Base-by-base conservation (phyloP, 164 flowering plant species). In the Vitis rotundifolia region DNA sequence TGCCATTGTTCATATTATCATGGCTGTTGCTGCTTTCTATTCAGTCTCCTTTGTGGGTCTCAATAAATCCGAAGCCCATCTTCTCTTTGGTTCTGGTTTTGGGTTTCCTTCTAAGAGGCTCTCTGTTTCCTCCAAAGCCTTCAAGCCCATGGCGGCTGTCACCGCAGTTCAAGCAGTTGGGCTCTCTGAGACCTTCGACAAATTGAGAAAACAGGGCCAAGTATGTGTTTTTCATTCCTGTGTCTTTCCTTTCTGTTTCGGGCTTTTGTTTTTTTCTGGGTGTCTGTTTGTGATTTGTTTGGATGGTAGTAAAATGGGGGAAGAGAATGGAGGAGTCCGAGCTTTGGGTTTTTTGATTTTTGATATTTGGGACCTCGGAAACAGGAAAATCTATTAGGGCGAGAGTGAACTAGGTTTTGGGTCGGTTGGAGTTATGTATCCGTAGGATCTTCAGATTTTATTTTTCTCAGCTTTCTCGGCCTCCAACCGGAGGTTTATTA, bases 171-270 rank as follows among this genome's bases (percentile, higher is more conserved):
- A 79, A 1, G 61, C 85, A 10, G 70, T 79, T 63, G 90, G 98
- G 2, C 73, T 92, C 57, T 81, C 94, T 14, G 92, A 92, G 49
- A 91, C 94, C 18, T 92, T 94, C 78, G 63, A 80, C 64, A 81
- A 66, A 56, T 68, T 94, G 77, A 91, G 78, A 68, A 62, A 83
- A 68, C 81, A 87, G 67, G 89, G 91, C 72, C 89, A 89, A 77
- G 96, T 90, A 71, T 68, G 87, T 61, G 67, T 63, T 59, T 74
- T 52, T 28, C 16, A 13, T 16, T 49, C 12, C 29, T 19, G 26
- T 26, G 13, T 64, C 8, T 9, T 44, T 31, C 50, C 0, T 9
- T 11, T 56, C 22, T 59, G 11, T 5, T 58, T 51, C 8, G 9
- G 29, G 22, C 16, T 3, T 16, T 54, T 53, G 2, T 19, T 29